A percentile compares a stretch with the other conserved stretches of the same genome.
Evolutionary conservation across 371 early-diverging fungal species (phyloP).

Genomic region (Cokeromyces recurvatus): DNA sequence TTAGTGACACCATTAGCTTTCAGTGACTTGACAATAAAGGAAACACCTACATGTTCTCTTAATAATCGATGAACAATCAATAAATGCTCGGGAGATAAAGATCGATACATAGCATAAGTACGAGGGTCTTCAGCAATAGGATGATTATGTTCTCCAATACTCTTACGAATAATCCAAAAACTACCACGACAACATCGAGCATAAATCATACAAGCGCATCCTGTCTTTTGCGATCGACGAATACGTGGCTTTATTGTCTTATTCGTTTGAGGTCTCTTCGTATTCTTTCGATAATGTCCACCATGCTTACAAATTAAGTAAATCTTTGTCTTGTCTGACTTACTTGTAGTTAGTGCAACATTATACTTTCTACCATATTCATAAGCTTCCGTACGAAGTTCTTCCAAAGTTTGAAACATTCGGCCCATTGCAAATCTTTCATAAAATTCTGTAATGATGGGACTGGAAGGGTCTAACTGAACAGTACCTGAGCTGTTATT

Average conservation of each 20-base stretch:
- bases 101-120: slow-evolving; percentile 17
- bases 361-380: slow-evolving; percentile 20
- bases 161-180: slow-evolving; percentile 16
- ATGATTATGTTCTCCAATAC: slow-evolving; percentile 20
- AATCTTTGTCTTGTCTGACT: slow-evolving; percentile 19
- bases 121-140: slow-evolving; percentile 11
- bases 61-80: slow-evolving; percentile 6
- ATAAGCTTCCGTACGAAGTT: slow-evolving; percentile 9
- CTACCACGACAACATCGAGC: slow-evolving; percentile 10
- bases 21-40: slow-evolving; percentile 8
- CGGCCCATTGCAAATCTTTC: slow-evolving; percentile 8
- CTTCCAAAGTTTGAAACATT: slow-evolving; percentile 5
- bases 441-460: slow-evolving; percentile 12
- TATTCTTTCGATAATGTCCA: slow-evolving; percentile 15
- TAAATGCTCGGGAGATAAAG: slow-evolving; percentile 12
- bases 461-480: slow-evolving; percentile 1
- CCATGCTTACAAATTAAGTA: slow-evolving; percentile 24
- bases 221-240: slow-evolving; percentile 17
- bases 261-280: background rate
- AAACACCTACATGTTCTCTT: slow-evolving; percentile 7
- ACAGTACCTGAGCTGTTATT: no score
- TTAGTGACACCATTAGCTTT: slow-evolving; percentile 12
- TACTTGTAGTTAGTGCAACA: slow-evolving; percentile 16
- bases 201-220: slow-evolving; percentile 20
- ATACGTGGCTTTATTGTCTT: slow-evolving; percentile 3